Evolutionary conservation across 495 filamentous ascomycete genomes (phyloP).

Genomic region (Hypoxylon fragiforme): DNA sequence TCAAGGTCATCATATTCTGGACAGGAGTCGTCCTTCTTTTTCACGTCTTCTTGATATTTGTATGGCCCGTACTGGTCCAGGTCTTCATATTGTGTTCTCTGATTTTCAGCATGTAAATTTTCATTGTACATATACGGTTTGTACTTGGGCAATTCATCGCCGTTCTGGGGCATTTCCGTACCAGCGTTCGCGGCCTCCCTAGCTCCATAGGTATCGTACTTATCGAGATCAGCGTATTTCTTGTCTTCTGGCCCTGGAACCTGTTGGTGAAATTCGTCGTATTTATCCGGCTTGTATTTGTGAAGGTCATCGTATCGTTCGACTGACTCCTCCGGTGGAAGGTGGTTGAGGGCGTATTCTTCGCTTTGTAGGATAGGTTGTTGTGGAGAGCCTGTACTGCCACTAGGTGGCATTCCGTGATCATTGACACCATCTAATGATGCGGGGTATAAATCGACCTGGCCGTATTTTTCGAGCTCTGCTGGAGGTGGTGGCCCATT

Average conservation of each 20-base stretch:
- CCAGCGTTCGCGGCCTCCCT: constrained; percentile 26
- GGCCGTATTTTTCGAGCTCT: constrained; percentile 45
- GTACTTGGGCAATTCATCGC: constrained; percentile 29
- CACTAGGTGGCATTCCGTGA: constrained; percentile 23
- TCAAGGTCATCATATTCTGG: constrained; percentile 35
- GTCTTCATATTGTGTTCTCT: constrained; percentile 26
- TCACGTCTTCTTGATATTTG: constrained; percentile 38
- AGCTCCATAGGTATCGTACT: constrained; percentile 29
- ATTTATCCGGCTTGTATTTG: constrained; percentile 19
- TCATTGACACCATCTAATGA: no score
- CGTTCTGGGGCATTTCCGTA: constrained; percentile 5
- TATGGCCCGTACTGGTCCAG: constrained; percentile 39
- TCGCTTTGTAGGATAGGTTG: constrained; percentile 31
- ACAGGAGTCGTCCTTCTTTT: constrained; percentile 32
- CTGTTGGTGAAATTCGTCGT: constrained; percentile 7
- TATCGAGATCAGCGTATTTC: constrained; percentile 33
- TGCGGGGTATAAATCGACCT: constrained; percentile 40
- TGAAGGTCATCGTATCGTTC: constrained; percentile 35
- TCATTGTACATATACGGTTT: constrained; percentile 32
- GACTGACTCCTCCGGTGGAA: constrained; percentile 29
- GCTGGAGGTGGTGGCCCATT: constrained; percentile 40
- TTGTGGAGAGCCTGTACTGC: not conserved
- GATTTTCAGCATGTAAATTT: constrained; percentile 6
- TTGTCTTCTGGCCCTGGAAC: constrained; percentile 13
- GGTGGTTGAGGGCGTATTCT: constrained; percentile 39